A percentile compares a stretch with the other conserved stretches of the same genome.
Conservation (phyloP, 78 protist genomes). For the Creolimax fragrantissima region DNA sequence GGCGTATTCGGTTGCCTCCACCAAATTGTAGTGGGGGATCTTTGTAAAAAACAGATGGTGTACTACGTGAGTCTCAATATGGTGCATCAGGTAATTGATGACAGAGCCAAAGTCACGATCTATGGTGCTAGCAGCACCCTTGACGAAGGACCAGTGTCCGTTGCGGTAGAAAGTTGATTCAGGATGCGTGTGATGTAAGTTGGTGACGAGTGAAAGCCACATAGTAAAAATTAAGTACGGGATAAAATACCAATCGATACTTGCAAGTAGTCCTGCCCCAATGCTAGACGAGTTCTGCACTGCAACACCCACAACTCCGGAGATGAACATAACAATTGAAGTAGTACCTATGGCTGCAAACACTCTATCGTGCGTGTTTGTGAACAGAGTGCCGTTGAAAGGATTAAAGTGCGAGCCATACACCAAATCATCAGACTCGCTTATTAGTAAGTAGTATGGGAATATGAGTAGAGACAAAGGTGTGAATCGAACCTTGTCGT, state of each 20-base stretch:
- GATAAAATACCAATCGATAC: background rate
- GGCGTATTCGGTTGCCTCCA: background rate
- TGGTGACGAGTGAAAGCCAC: constrained; percentile 5
- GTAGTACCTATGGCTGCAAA: background rate
- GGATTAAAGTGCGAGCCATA: constrained; percentile 12
- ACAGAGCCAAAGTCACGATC: constrained; percentile 8
- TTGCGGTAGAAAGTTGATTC: background rate
- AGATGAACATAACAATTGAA: background rate
- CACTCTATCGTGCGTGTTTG: constrained; percentile 2
- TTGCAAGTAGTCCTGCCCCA: background rate
- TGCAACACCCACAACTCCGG: background rate
- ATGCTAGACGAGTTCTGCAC: background rate
- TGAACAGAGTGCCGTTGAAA: background rate
- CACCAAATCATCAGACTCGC: background rate
- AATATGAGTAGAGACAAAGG: background rate
- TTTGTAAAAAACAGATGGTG: constrained; percentile 8
- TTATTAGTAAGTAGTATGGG: background rate
- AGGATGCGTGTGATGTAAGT: background rate
- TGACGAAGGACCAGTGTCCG: background rate
- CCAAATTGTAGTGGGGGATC: background rate
- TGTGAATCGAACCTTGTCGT: background rate
- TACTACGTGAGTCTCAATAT: background rate
- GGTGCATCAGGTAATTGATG: constrained; percentile 3
- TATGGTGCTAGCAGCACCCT: background rate
- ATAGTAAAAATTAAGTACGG: background rate